Base-by-base conservation (phyloP, 1,139 yeast species). In the Zygotorulaspora mrakii region DNA sequence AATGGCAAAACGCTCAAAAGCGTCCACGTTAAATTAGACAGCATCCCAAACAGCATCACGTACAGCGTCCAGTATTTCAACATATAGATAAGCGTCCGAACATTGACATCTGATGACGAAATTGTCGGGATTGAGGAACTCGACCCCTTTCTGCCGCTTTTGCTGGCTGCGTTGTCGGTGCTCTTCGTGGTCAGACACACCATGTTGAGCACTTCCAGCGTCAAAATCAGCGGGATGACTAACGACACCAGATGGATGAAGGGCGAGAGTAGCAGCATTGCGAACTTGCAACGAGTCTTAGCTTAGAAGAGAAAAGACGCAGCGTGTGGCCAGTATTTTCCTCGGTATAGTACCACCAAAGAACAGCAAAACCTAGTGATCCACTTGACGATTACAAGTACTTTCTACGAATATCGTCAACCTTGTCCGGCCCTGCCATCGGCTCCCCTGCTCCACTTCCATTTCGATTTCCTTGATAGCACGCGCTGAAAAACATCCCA, bases 201-300 rank as follows among this genome's bases (percentile, higher is more conserved):
- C 25, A 39, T 48, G 41, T 31, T 43, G 34, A 24, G 48, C 35
- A 47, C 42, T 31, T 51, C 55, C 17, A 49, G 24, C 1, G 54
- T 49, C 8, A 51, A 37, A 31, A 40, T 45, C 10, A 51, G 30
- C 13, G 55, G 55, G 6, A 49, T 35, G n/a, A 49, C 24, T 12
- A 47, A 47, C 6, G 48, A 39, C 17, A 40, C 40, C 30, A 40
- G 33, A 24, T 40, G 40, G 17, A 43, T 24, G 12, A 37, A 23
- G 7, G 43, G 36, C 22, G 36, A 33, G 33, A 38, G 18, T 9
- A 28, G 11, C 12, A 28, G 31, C 31, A 28, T 21, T 7, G 5
- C n/a, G 13, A 7, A 9, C n/a, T n/a, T n/a, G n/a, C n/a, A n/a
- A n/a, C n/a, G n/a, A n/a, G n/a, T n/a, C n/a, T n/a, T n/a, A n/a